Conservation (phyloP, 441 rosid species). For the Eutrema salsugineum region DNA sequence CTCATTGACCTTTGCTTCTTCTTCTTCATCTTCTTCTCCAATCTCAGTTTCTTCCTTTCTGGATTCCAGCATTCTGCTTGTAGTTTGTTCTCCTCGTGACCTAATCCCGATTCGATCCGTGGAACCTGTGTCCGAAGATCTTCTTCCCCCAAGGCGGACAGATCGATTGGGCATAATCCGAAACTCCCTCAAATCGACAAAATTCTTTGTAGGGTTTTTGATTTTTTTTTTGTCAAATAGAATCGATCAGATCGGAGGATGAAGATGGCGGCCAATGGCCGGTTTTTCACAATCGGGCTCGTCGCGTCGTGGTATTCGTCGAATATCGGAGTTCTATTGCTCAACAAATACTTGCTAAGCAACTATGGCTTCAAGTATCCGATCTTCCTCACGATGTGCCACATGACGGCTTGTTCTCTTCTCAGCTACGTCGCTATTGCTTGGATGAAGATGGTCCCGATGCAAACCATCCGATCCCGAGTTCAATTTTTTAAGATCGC, state of each 20-base stretch:
- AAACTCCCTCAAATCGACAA: neutral
- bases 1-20: neutral
- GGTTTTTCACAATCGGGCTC: slow-evolving; percentile 45
- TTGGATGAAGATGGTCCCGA: slow-evolving; percentile 52
- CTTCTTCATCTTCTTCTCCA: neutral
- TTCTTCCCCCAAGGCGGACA: neutral
- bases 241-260: slow-evolving; percentile 15
- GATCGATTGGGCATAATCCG: neutral
- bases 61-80: neutral
- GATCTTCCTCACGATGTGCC: slow-evolving; percentile 66
- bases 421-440: slow-evolving; percentile 52
- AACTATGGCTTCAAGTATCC: slow-evolving; percentile 75
- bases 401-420: slow-evolving; percentile 63
- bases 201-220: neutral
- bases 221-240: neutral
- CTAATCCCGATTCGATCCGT: neutral
- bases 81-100: neutral
- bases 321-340: slow-evolving; percentile 62
- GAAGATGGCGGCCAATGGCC: slow-evolving; percentile 40
- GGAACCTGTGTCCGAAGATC: neutral
- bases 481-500: slow-evolving; percentile 56
- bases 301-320: slow-evolving; percentile 59
- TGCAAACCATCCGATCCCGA: slow-evolving; percentile 45
- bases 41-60: neutral
- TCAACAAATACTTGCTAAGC: slow-evolving; percentile 65